These are phyloP conservation scores for Dispira parvispora DNA, from an alignment of 192 early-diverging fungal species.

Conservation along the genomic window DNA sequence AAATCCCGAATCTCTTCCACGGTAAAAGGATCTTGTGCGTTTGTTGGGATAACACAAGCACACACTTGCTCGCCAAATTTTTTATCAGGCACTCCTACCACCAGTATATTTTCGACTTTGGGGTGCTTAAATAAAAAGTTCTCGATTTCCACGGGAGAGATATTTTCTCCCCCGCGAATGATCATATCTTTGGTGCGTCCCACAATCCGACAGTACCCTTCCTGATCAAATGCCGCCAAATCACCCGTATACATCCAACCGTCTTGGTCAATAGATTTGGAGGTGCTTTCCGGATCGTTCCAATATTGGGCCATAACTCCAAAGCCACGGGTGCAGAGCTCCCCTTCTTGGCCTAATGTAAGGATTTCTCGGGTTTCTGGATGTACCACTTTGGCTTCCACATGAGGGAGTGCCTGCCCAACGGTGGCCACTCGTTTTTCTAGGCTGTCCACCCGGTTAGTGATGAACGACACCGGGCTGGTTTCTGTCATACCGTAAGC, in stretches of 20 bases:
- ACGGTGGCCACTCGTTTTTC: conserved; percentile 18
- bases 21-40: neutral
- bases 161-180: conserved; percentile 6
- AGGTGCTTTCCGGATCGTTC: conserved; percentile 14
- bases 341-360: conserved; percentile 30
- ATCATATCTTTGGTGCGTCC: conserved; percentile 13
- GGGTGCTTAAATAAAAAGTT: conserved; percentile 2
- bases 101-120: neutral
- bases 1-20: neutral
- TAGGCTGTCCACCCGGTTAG: conserved; percentile 12
- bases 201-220: conserved; percentile 14
- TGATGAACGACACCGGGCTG: conserved; percentile 4
- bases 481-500: conserved; percentile 51
- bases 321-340: conserved; percentile 55
- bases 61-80: neutral
- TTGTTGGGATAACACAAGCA: neutral
- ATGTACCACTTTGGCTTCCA: conserved; percentile 29
- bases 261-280: conserved; percentile 9
- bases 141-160: conserved; percentile 3
- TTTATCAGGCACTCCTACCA: neutral
- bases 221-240: conserved; percentile 13
- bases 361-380: conserved; percentile 21
- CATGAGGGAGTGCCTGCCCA: conserved; percentile 23
- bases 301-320: conserved; percentile 32
- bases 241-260: conserved; percentile 22